Conservation (phyloP, 345 rosid genomes). For the Sisymbrium altissimum region DNA sequence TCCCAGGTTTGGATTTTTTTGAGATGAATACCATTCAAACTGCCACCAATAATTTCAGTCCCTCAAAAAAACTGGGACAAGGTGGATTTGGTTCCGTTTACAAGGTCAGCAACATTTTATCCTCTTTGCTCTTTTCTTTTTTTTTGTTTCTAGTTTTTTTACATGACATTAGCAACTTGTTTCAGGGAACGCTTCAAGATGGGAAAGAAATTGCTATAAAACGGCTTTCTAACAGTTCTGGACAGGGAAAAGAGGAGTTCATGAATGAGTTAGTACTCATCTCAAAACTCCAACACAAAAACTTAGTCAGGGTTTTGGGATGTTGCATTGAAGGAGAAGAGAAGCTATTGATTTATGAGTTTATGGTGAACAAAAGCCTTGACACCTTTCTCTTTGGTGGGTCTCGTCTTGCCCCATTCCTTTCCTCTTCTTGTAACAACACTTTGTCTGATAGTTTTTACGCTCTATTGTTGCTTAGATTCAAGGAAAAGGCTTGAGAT, state of each 20-base stretch:
- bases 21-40: no score
- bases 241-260: constrained; percentile 45
- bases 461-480: neutral
- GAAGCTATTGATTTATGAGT: constrained; percentile 51
- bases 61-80: constrained; percentile 26
- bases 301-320: constrained; percentile 50
- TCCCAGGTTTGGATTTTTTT: no score
- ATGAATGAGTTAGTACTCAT: constrained; percentile 37
- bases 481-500: constrained; percentile 10
- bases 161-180: neutral
- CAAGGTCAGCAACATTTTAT: constrained; percentile 5
- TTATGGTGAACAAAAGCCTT: constrained; percentile 51
- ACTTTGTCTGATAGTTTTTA: neutral
- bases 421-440: neutral
- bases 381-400: constrained; percentile 48
- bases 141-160: neutral
- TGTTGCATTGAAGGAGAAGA: constrained; percentile 48
- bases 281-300: constrained; percentile 60
- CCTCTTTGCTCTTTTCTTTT: neutral
- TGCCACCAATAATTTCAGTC: constrained; percentile 5
- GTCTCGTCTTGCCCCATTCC: neutral
- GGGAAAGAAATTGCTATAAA: constrained; percentile 46
- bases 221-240: constrained; percentile 42
- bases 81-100: constrained; percentile 37
- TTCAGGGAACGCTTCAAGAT: constrained; percentile 34